These are phyloP conservation scores for Talaromyces sp. DNA, from an alignment of 2,329 filamentous ascomycete genomes.

Conservation along the genomic window DNA sequence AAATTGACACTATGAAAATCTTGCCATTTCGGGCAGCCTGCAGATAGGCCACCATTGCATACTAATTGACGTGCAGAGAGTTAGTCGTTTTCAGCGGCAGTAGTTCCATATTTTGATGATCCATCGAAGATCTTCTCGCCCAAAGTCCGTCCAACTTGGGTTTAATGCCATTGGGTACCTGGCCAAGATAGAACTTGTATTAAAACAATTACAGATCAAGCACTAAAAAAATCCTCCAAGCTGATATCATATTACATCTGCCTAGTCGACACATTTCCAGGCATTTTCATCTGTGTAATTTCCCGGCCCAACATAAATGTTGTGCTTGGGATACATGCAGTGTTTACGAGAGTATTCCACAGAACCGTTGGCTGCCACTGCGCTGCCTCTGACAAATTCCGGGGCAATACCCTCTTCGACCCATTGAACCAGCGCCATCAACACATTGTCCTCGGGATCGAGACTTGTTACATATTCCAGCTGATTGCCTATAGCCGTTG, in stretches of 20 bases:
- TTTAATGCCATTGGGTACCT: no score
- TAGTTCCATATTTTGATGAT: no score
- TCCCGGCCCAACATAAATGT: slow-evolving; percentile 26
- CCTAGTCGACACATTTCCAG: slow-evolving; percentile 23
- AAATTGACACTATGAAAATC: no score
- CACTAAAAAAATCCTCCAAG: no score
- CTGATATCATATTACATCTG: background rate
- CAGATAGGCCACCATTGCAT: no score
- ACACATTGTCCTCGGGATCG: slow-evolving; percentile 43
- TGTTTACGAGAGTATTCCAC: slow-evolving; percentile 41
- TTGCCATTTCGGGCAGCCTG: no score
- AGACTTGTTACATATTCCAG: slow-evolving; percentile 2
- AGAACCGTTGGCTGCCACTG: slow-evolving; percentile 18
- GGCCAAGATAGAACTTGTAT: no score
- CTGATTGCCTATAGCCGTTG: slow-evolving; percentile 21
- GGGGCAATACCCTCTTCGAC: slow-evolving; percentile 19
- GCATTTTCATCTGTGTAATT: slow-evolving; percentile 29
- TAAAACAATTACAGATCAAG: no score
- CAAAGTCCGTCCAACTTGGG: no score
- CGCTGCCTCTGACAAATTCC: slow-evolving; percentile 26
- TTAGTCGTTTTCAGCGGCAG: no score
- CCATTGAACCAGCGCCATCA: slow-evolving; percentile 47
- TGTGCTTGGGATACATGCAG: slow-evolving; percentile 36
- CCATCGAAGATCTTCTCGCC: no score
- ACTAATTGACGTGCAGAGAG: no score